Evolutionary conservation across 164 flowering plant species (phyloP), one percentile per base, ranked within the genome.

Genomic region (Chimonanthus praecox): DNA sequence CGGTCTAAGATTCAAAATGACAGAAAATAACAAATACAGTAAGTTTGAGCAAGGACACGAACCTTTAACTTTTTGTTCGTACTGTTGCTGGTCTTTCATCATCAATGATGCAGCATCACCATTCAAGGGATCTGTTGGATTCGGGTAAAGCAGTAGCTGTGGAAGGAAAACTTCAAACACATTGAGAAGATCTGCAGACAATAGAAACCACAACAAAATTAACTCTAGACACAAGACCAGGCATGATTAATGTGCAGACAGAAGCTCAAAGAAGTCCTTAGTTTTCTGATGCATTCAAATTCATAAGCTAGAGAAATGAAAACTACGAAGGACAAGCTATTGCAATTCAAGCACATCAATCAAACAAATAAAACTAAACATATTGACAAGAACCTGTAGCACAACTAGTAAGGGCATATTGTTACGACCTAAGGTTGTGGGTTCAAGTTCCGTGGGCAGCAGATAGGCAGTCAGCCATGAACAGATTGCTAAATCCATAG

Each of bases 1-100:
- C 16, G 3, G n/a, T 54, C 4, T 10, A 54, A 54, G 60, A 16
- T 10, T 54, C 5, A 10, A 10, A 49, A 5, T 49, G 51, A 5
- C 51, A 33, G 33, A 49, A 49, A 5, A 49, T 0, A 49, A 49
- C 9, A 49, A 49, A 49, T 49, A 49, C 51, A 5, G 51, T 5
- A 49, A 49, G 51, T 9, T 49, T 0, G 51, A 49, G 51, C 2
- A 9, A 49, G 51, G 6, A 9, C 6, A 49, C 51, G 51, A 49
- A 89, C 96, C 94, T 89, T 83, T 88, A 6, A 91, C 94, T 85
- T 86, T 86, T 71, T 84, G 83, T 60, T 91, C 94, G 79, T 89
- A 91, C 48, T 80, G 86, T 72, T 78, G 82, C 72, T 77, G 69
- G 77, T 91, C 89, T 75, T 85, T 85, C 85, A 91, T 83, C 92